Evolutionary conservation across 2,329 filamentous ascomycete genomes (phyloP).

Genomic region (Trichoderma brevicompactum): DNA sequence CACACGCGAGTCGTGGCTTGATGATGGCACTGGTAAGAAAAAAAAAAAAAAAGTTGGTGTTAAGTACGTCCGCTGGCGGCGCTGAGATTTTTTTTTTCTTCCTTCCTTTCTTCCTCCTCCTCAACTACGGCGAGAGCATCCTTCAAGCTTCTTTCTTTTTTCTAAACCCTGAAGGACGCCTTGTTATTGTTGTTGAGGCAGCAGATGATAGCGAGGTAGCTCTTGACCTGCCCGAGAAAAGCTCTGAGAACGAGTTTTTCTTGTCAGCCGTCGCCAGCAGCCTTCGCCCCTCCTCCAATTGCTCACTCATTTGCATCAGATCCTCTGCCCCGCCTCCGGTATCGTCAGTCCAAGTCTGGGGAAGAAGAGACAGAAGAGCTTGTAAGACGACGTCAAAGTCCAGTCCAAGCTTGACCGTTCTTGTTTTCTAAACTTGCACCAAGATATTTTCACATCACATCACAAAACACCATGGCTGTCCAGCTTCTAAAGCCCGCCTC

Average conservation of each 20-base stretch:
- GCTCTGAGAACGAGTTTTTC: conserved; percentile 47
- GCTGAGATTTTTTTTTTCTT: conserved; percentile 26
- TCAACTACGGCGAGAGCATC: conserved; percentile 19
- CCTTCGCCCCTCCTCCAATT: conserved; percentile 30
- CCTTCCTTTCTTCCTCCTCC: conserved; percentile 26
- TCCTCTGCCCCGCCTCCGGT: too few relatives aligned
- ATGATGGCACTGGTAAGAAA: conserved; percentile 23
- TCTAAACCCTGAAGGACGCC: conserved; percentile 4
- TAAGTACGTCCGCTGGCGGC: background rate
- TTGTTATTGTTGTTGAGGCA: conserved; percentile 25
- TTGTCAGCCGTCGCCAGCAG: conserved; percentile 42
- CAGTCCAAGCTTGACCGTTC: too few relatives aligned
- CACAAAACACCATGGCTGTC: conserved; percentile 39
- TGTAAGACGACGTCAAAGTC: conserved; percentile 1
- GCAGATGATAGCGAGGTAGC: conserved; percentile 46
- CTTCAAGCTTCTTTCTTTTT: conserved; percentile 21
- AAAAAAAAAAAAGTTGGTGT: conserved; percentile 30
- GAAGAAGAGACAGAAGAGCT: conserved; percentile 16
- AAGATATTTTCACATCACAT: too few relatives aligned
- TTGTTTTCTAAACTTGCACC: too few relatives aligned
- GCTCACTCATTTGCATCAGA: too few relatives aligned
- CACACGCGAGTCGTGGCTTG: conserved; percentile 1
- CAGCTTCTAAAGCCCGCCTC: conserved; percentile 60
- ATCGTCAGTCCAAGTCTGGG: background rate
- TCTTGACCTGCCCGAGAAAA: conserved; percentile 42